Base-by-base conservation (phyloP, 2,329 filamentous ascomycete species). In the Magnaporthales sp. region DNA sequence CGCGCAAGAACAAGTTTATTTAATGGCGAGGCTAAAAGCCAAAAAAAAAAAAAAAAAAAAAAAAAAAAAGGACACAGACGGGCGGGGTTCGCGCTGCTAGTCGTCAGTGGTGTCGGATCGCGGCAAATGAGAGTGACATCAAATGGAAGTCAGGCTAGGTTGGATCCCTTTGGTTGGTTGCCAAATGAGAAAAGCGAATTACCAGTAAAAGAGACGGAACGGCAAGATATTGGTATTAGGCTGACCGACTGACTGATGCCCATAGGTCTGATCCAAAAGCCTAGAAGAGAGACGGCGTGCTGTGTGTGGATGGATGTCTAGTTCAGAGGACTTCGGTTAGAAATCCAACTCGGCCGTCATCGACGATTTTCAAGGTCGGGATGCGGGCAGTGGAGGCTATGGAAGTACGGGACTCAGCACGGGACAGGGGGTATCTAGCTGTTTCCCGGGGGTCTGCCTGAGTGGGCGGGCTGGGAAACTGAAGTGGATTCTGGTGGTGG, bases 91-190 rank as follows among this genome's bases (percentile, higher is more conserved):
- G 15, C 38, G 15, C 19, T 19, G 38, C 38, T 46, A 46, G 38
- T 6, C 38, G 38, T 46, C 38, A 46, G 38, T 46, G 38, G 38
- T 46, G 68, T 70, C 68, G 69, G 69, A 68, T 70, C 69, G 63
- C 66, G 54, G 67, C 68, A 64, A 70, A 70, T 70, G 67, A 70
- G 63, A 29, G 64, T 62, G 63, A 15, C 66, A 65, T n/a, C n/a
- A n/a, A n/a, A n/a, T n/a, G n/a, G 65, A 65, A 67, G 66, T 46
- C 38, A 46, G 15, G 15, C 38, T 46, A 46, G 38, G 38, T 46
- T 46, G 38, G 15, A 19, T 46, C 38, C 38, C 38, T 46, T n/a
- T n/a, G n/a, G n/a, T n/a, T n/a, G n/a, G 38, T 6, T 46, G 15
- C 4, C 38, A 19, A n/a, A 38, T n/a, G 5, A n/a, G 15, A n/a